Percentiles rank a stretch among this genome's conserved stretches.
These are phyloP conservation scores for Chrysanthemum makinoi DNA, from an alignment of 129 eudicot species.

Conservation along the genomic window DNA sequence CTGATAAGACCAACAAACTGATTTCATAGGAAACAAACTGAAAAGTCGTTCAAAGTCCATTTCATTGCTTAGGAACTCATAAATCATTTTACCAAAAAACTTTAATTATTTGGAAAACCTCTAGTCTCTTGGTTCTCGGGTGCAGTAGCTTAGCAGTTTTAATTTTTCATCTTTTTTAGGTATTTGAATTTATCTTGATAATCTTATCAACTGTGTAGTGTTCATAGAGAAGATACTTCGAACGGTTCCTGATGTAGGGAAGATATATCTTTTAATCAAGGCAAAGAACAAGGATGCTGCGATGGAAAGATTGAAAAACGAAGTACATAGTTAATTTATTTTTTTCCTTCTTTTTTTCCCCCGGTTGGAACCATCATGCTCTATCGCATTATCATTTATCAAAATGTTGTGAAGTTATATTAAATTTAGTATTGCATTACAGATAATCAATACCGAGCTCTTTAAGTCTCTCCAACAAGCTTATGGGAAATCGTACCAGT, in stretches of 20 bases:
- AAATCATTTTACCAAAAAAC: too few relatives aligned
- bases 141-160: too few relatives aligned
- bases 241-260: slow-evolving; percentile 85
- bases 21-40: too few relatives aligned
- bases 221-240: slow-evolving; percentile 86
- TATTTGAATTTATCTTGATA: background rate
- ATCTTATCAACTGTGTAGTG: slow-evolving; percentile 38
- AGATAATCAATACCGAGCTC: slow-evolving; percentile 79
- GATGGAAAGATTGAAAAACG: slow-evolving; percentile 66
- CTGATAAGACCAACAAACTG: too few relatives aligned
- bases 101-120: too few relatives aligned
- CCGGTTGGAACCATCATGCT: background rate
- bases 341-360: background rate
- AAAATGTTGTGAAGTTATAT: slow-evolving; percentile 21
- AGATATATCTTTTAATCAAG: slow-evolving; percentile 83
- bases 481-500: slow-evolving; percentile 75
- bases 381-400: slow-evolving; percentile 7
- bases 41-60: too few relatives aligned
- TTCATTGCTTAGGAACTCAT: too few relatives aligned
- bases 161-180: slow-evolving; percentile 1
- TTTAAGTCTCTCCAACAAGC: slow-evolving; percentile 76
- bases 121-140: too few relatives aligned
- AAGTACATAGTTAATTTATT: slow-evolving; percentile 40
- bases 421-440: slow-evolving; percentile 28
- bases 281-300: slow-evolving; percentile 79